phyloP scores from a whole-genome alignment of 176 grass and related monocot species.

The Lolium multiflorum region DNA sequence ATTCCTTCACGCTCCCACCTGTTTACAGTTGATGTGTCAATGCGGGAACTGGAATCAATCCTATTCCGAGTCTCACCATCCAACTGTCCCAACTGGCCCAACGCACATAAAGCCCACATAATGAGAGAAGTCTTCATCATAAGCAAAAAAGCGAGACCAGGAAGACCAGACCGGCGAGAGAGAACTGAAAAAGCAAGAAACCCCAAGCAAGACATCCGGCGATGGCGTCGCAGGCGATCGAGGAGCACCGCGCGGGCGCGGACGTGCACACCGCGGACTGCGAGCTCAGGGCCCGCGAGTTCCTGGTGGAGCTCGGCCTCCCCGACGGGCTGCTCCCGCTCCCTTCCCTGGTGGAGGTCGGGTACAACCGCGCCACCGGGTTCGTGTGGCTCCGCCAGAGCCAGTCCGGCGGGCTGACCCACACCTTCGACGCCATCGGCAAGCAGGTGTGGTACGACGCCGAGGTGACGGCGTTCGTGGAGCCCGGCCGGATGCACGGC shows the following conservation, averaged over 20 bases:
- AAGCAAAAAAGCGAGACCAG: not conserved
- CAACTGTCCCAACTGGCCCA: not conserved
- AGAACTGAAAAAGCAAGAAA: not conserved
- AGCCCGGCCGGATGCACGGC: constrained; percentile 54
- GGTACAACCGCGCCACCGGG: constrained; percentile 56
- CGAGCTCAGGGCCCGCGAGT: constrained; percentile 49
- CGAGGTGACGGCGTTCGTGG: constrained; percentile 65
- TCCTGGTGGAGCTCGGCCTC: constrained; percentile 66
- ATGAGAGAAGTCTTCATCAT: not conserved
- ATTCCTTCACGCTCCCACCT: not conserved
- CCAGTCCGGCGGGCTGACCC: constrained; percentile 44
- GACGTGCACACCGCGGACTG: constrained; percentile 59
- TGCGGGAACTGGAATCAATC: not conserved
- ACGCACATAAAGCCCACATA: constrained; percentile 4
- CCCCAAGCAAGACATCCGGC: not conserved
- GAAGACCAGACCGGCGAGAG: not conserved
- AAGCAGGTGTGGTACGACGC: constrained; percentile 70
- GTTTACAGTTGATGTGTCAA: not conserved
- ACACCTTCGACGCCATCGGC: constrained; percentile 70
- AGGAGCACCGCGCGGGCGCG: constrained; percentile 57
- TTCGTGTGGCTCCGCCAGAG: constrained; percentile 72
- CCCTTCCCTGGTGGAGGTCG: constrained; percentile 56
- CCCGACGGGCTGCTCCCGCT: constrained; percentile 64
- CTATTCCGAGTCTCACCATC: too few species aligned
- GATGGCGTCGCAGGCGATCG: constrained; percentile 62